These are phyloP conservation scores for Phaeomoniella chlamydospora DNA, from an alignment of 2,329 filamentous ascomycete species.

Conservation along the genomic window DNA sequence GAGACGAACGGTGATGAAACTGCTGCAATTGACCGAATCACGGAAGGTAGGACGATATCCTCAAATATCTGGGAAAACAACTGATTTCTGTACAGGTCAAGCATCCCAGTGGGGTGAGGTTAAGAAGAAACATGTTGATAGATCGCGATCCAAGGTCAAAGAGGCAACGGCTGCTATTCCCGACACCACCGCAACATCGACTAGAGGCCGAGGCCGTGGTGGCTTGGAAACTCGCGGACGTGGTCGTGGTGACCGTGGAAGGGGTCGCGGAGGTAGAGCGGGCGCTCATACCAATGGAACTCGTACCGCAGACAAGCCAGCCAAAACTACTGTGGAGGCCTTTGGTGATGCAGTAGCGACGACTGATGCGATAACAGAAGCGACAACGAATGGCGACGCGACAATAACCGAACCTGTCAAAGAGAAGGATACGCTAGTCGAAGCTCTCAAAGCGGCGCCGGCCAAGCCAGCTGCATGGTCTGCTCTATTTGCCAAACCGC, in stretches of 20 bases:
- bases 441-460: constrained; percentile 17
- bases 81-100: constrained; percentile 21
- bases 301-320: constrained; percentile 18
- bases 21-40: constrained; percentile 34
- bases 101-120: constrained; percentile 38
- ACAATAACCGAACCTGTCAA: neutral
- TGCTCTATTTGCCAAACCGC: constrained; percentile 56
- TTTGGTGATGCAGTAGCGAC: constrained; percentile 6
- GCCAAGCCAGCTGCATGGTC: constrained; percentile 39
- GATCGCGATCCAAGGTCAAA: constrained; percentile 30
- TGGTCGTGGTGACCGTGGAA: constrained; percentile 31
- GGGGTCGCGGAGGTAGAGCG: constrained; percentile 30
- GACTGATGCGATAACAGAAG: constrained; percentile 13
- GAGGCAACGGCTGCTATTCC: constrained; percentile 21
- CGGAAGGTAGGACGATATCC: constrained; percentile 32
- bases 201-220: constrained; percentile 30
- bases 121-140: constrained; percentile 34
- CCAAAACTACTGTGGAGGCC: constrained; percentile 8
- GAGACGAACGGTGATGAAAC: constrained; percentile 45
- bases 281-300: constrained; percentile 26
- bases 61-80: no score
- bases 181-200: constrained; percentile 17
- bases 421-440: constrained; percentile 10
- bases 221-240: constrained; percentile 30
- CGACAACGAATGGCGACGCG: constrained; percentile 9